Evolutionary conservation across 148 eudicot species (phyloP).

Genomic region (Bassia scoparia): DNA sequence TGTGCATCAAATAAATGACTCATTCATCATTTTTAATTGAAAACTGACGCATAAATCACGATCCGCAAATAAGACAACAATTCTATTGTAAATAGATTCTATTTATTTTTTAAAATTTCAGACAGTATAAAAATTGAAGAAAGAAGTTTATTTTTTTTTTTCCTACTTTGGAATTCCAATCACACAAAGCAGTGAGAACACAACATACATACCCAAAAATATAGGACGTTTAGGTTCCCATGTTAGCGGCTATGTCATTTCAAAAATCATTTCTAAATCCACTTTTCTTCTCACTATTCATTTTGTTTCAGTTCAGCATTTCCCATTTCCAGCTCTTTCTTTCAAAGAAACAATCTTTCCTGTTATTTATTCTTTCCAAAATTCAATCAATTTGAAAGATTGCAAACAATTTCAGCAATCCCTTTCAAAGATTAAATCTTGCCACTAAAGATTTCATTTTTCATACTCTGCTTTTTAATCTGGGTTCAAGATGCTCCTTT

Average conservation of each 20-base stretch:
- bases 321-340: conserved; percentile 18
- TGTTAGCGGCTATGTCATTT: conserved; percentile 32
- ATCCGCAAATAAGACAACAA: too few relatives aligned
- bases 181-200: not conserved
- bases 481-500: not conserved
- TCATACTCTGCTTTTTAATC: conserved; percentile 20
- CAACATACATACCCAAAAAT: not conserved
- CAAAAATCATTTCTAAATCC: conserved; percentile 1
- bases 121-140: too few relatives aligned
- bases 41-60: too few relatives aligned
- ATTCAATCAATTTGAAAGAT: conserved; percentile 6
- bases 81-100: too few relatives aligned
- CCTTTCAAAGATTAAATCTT: not conserved
- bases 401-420: not conserved
- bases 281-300: not conserved
- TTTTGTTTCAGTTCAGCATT: conserved; percentile 27
- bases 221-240: conserved; percentile 20
- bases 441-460: too few relatives aligned
- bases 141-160: not conserved
- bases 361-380: conserved; percentile 16
- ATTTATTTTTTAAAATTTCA: too few relatives aligned
- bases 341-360: not conserved
- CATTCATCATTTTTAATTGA: too few relatives aligned
- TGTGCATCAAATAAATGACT: too few relatives aligned
- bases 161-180: not conserved